Percentiles rank a stretch among this genome's conserved stretches.
phyloP scores from a whole-genome alignment of 108 stramenopile genomes.

The Conticribra guillardii region DNA sequence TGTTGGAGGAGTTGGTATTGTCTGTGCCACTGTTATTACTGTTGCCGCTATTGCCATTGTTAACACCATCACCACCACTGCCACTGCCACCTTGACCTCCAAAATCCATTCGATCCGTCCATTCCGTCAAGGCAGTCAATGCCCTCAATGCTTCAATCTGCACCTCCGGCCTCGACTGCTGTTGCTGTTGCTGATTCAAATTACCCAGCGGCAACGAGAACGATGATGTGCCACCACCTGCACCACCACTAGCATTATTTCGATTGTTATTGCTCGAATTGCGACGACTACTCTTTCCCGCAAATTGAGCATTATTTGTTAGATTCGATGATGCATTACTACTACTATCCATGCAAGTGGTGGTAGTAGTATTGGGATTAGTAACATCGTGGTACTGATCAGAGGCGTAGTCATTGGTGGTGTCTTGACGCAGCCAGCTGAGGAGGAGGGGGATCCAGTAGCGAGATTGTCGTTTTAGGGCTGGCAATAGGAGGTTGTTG shows the following conservation, averaged over 20 bases:
- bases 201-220: conserved; percentile 1
- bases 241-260: not conserved
- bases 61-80: not conserved
- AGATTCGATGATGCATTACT: too few species aligned
- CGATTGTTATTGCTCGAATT: not conserved
- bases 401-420: conserved; percentile 13
- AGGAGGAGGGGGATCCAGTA: conserved; percentile 46
- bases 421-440: conserved; percentile 33
- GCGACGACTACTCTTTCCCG: not conserved
- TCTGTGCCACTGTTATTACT: not conserved
- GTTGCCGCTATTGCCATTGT: not conserved
- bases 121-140: conserved; percentile 25
- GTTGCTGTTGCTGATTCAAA: not conserved
- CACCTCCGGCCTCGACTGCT: conserved; percentile 1
- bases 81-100: not conserved
- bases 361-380: too few species aligned
- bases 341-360: too few species aligned
- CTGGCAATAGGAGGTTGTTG: conserved; percentile 20
- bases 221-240: too few species aligned
- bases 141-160: conserved; percentile 35
- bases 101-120: conserved; percentile 13
- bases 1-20: not conserved
- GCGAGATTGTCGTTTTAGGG: conserved; percentile 38
- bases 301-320: too few species aligned
- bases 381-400: too few species aligned